These are phyloP conservation scores for Phaeosphaeriaceae sp. DNA, from an alignment of 2,329 filamentous ascomycete species.

Conservation along the genomic window DNA sequence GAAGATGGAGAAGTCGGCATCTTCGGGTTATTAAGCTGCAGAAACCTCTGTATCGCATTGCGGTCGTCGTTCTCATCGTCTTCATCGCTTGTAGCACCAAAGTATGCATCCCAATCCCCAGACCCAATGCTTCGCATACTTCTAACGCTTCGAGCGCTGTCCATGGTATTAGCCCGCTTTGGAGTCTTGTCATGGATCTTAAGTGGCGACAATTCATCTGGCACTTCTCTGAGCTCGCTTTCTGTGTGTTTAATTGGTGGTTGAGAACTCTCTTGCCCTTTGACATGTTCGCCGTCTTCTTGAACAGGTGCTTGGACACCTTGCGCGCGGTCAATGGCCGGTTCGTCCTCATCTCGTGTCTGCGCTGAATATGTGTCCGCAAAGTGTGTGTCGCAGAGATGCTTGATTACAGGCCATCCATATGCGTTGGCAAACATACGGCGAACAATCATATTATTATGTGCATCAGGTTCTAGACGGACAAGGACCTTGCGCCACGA, in stretches of 20 bases:
- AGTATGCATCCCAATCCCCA: constrained; percentile 58
- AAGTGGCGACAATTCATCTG: constrained; percentile 47
- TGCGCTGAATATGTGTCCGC: constrained; percentile 72
- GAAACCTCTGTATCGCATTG: constrained; percentile 44
- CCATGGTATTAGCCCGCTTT: constrained; percentile 30
- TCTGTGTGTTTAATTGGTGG: constrained; percentile 51
- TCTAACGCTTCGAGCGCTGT: constrained; percentile 44
- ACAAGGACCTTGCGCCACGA: constrained; percentile 98
- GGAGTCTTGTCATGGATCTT: constrained; percentile 30
- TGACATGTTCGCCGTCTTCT: constrained; percentile 70
- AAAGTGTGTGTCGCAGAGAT: constrained; percentile 94
- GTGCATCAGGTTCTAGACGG: constrained; percentile 91
- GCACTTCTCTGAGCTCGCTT: constrained; percentile 58
- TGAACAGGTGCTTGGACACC: constrained; percentile 62
- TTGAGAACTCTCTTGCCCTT: constrained; percentile 48
- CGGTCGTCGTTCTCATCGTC: constrained; percentile 53
- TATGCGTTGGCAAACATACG: constrained; percentile 97
- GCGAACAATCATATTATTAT: constrained; percentile 97
- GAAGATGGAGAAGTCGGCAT: constrained; percentile 18
- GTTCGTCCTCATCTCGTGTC: constrained; percentile 71
- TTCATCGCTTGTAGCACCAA: constrained; percentile 56
- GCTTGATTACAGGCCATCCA: constrained; percentile 95
- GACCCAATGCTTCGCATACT: constrained; percentile 47
- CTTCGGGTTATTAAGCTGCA: constrained; percentile 36
- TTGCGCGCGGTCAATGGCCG: constrained; percentile 72